A percentile compares a stretch with the other conserved stretches of the same genome.
phyloP scores from a whole-genome alignment of 345 rosid genomes.

The Rhodomyrtus tomentosa region DNA sequence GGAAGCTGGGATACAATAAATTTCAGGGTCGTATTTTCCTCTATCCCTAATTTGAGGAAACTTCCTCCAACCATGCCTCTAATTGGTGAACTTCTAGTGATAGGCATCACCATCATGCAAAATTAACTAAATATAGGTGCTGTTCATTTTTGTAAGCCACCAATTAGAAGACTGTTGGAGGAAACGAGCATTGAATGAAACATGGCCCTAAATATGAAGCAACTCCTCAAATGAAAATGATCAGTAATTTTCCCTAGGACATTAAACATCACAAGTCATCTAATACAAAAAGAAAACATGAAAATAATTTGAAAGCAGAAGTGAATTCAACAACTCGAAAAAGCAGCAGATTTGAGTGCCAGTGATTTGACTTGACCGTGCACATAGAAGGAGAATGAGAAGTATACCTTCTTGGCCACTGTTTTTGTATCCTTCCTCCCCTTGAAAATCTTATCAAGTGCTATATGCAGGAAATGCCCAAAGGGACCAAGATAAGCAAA shows the following conservation, averaged over 20 bases:
- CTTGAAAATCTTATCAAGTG: constrained; percentile 75
- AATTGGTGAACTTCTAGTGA: not conserved
- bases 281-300: not conserved
- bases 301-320: not conserved
- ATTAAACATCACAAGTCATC: not conserved
- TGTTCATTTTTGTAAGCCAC: not conserved
- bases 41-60: not conserved
- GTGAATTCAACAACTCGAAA: not conserved
- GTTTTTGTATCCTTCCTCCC: constrained; percentile 79
- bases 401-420: constrained; percentile 78
- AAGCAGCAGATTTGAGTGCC: not conserved
- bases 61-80: not conserved
- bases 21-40: not conserved
- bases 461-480: constrained; percentile 60
- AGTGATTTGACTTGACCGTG: not conserved
- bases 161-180: not conserved
- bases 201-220: not conserved
- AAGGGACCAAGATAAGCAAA: constrained; percentile 80
- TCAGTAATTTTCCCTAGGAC: not conserved
- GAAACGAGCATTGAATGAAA: not conserved
- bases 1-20: not conserved
- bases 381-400: not conserved
- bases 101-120: not conserved
- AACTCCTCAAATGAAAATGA: not conserved
- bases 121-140: not conserved